Conservation (phyloP, 257 asterid species). For the Solanum chmielewskii region DNA sequence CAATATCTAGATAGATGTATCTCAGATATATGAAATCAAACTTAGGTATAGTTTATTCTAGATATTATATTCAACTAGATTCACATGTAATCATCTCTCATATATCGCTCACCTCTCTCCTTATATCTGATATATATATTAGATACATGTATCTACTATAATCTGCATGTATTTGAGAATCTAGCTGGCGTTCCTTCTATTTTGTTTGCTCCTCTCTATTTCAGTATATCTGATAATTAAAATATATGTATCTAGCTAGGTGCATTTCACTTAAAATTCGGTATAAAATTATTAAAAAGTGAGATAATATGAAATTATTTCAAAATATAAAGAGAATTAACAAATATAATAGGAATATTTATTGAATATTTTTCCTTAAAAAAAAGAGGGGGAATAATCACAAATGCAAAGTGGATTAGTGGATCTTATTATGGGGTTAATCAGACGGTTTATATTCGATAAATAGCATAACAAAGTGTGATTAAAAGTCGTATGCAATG, state of each 20-base stretch:
- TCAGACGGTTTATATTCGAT: background rate
- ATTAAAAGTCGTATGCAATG: background rate
- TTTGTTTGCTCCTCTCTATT: background rate
- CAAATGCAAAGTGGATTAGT: background rate
- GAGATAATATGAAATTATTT: background rate
- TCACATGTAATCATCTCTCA: background rate
- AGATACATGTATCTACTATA: background rate
- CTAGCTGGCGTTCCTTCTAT: background rate
- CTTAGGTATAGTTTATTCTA: no score
- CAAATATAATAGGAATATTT: no score
- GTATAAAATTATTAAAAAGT: no score
- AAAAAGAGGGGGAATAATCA: background rate
- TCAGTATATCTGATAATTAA: no score
- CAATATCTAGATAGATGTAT: no score
- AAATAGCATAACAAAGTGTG: background rate
- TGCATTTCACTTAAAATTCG: background rate
- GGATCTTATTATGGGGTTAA: background rate
- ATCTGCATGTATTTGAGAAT: background rate
- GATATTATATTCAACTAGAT: no score
- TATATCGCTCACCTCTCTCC: background rate
- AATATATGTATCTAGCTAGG: background rate
- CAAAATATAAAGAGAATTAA: no score
- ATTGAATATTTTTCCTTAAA: background rate
- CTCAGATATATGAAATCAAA: accelerated
- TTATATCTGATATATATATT: background rate